Base-by-base conservation (phyloP, 1,284 basidiomycete genomes). In the Rhizoctonia solani region DNA sequence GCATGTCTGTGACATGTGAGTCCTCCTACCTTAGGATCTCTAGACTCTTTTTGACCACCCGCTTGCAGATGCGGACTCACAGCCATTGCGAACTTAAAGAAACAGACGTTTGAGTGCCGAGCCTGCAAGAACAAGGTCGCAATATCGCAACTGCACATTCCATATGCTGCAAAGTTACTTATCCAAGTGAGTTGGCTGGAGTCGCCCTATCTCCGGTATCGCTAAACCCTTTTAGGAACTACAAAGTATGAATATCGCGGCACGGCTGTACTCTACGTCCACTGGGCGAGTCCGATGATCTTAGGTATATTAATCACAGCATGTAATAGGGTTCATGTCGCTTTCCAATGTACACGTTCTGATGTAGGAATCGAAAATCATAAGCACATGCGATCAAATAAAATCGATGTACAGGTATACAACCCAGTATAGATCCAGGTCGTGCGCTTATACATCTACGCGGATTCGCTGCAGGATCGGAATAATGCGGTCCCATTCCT, bases 71-170 rank as follows among this genome's bases (percentile, higher is more conserved):
- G 95, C 75, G 95, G 95, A 73, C 80, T 98, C 69, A 95, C 93
- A 27, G 95, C 95, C 1, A 95, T 97, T 74, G 95, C 95, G 5
- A 97, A 97, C 77, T 81, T 98, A 71, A 92, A 92, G 87, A 92
- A 92, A 75, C 90, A 92, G 82, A 92, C 84, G 25, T 92, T 92
- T 74, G 89, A 91, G 82, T 94, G 92, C 74, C 87, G 92, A 68
- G 89, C 94, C 44, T 98, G 95, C 79, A 91, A 94, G 75, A 98
- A 97, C 81, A 95, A 95, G 81, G 96, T 94, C 37, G 90, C 91
- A 52, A 90, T 91, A 74, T 95, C 92, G 66, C 93, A 95, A 73
- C 77, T 95, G 21, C 93, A 92, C 74, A 93, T 95, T 78, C 93
- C 93, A 42, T 95, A 95, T 75, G 93, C 93, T 14, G 92, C 92